These are phyloP conservation scores for Piloderma croceum DNA, from an alignment of 768 basidiomycete species.

Conservation along the genomic window DNA sequence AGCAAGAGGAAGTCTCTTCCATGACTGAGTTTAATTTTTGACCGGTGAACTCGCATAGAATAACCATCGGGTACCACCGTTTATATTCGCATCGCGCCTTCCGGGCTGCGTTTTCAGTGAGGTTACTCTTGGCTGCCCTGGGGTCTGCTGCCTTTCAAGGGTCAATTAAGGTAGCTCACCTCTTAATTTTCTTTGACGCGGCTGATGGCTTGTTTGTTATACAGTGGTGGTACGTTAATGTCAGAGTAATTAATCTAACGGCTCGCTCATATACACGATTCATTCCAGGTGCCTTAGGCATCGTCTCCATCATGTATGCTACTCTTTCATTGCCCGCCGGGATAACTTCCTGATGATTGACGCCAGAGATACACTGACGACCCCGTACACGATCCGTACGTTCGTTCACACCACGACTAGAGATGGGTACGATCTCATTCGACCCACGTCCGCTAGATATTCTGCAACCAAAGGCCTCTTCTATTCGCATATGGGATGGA, in stretches of 20 bases:
- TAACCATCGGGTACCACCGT: slow-evolving; percentile 74
- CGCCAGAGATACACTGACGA: slow-evolving; percentile 64
- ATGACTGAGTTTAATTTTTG: slow-evolving; percentile 1
- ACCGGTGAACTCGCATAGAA: slow-evolving; percentile 30
- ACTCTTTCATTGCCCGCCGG: not conserved
- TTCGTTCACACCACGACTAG: not conserved
- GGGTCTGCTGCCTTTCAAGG: slow-evolving; percentile 76
- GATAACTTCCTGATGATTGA: not conserved
- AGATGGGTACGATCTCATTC: not conserved
- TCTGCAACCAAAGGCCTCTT: slow-evolving; percentile 67
- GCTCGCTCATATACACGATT: too few species aligned
- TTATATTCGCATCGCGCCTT: slow-evolving; percentile 75
- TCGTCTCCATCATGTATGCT: slow-evolving; percentile 37
- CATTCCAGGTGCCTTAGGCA: slow-evolving; percentile 26
- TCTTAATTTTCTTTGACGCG: too few species aligned
- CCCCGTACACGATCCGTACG: slow-evolving; percentile 61
- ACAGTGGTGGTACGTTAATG: too few species aligned
- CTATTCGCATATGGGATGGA: slow-evolving; percentile 83
- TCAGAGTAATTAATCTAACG: too few species aligned
- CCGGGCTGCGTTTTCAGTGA: slow-evolving; percentile 48
- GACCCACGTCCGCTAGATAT: slow-evolving; percentile 41
- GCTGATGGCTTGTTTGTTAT: too few species aligned
- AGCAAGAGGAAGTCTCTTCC: slow-evolving; percentile 15
- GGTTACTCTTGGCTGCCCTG: slow-evolving; percentile 54
- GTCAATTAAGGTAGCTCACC: slow-evolving; percentile 63